Evolutionary conservation across 2,329 filamentous ascomycete species (phyloP).

Genomic region (Penicillium sp.): DNA sequence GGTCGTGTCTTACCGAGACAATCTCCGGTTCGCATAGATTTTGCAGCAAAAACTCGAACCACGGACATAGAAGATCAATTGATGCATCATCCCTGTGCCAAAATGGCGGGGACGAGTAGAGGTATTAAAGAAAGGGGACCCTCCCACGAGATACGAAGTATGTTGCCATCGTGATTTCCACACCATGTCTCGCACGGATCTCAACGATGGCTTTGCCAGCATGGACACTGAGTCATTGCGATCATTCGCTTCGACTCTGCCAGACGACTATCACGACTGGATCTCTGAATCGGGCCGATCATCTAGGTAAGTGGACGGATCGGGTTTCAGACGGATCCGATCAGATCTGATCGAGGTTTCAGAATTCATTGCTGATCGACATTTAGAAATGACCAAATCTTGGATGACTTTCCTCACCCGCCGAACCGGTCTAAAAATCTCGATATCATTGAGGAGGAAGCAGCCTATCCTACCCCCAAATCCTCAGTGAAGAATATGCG

Average conservation of each 20-base stretch:
- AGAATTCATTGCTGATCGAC: neutral
- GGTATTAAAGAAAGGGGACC: conserved; percentile 14
- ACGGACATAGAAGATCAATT: conserved; percentile 14
- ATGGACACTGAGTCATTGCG: conserved; percentile 20
- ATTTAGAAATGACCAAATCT: conserved; percentile 17
- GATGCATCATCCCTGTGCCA: conserved; percentile 17
- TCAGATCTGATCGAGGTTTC: neutral
- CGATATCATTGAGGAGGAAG: conserved; percentile 17
- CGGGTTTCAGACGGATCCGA: neutral
- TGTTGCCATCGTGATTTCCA: neutral
- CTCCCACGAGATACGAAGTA: neutral
- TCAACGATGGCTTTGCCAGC: conserved; percentile 12
- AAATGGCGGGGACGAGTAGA: neutral
- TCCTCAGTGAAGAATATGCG: conserved; percentile 29
- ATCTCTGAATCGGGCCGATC: conserved; percentile 16
- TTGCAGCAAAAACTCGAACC: neutral
- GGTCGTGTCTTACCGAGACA: neutral
- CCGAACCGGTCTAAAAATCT: conserved; percentile 16
- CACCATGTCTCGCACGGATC: conserved; percentile 14
- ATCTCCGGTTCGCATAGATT: conserved; percentile 4
- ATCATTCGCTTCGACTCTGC: conserved; percentile 14
- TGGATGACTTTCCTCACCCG: conserved; percentile 25
- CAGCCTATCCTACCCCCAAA: conserved; percentile 15
- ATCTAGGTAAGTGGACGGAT: conserved; percentile 10
- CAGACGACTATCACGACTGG: conserved; percentile 26